These are phyloP conservation scores for Xylaria curta DNA, from an alignment of 495 filamentous ascomycete genomes.

Conservation along the genomic window DNA sequence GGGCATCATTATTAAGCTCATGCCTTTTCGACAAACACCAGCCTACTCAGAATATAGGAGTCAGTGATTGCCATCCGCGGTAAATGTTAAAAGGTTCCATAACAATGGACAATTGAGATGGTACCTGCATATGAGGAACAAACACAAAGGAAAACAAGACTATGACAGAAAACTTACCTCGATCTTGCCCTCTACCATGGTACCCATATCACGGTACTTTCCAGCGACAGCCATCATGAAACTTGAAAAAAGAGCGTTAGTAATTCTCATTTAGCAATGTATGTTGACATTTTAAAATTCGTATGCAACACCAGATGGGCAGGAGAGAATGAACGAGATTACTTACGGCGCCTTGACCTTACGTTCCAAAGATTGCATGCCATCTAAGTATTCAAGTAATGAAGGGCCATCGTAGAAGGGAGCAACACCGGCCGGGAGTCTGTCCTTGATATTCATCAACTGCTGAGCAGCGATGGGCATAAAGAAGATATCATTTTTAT, in stretches of 20 bases:
- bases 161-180: constrained; percentile 51
- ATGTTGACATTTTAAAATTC: too few relatives aligned
- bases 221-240: constrained; percentile 99
- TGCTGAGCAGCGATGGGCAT: constrained; percentile 97
- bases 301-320: too few relatives aligned
- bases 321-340: background rate
- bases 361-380: constrained; percentile 89
- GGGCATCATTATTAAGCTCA: constrained; percentile 89
- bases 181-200: constrained; percentile 96
- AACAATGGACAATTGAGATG: background rate
- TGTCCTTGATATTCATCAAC: constrained; percentile 84
- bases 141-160: background rate
- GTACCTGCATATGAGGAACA: background rate
- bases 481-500: constrained; percentile 89
- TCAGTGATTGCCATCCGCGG: background rate
- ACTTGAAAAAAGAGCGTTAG: constrained; percentile 8
- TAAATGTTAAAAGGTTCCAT: background rate
- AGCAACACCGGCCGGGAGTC: constrained; percentile 74
- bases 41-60: constrained; percentile 44
- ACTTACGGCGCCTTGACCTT: constrained; percentile 84
- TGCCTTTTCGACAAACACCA: constrained; percentile 87
- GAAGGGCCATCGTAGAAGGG: constrained; percentile 94
- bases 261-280: background rate
- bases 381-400: constrained; percentile 88
- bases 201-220: constrained; percentile 98